A percentile compares a stretch with the other conserved stretches of the same genome.
Evolutionary conservation across 352 stramenopile species (phyloP).

Genomic region (Peronospora farinosa): DNA sequence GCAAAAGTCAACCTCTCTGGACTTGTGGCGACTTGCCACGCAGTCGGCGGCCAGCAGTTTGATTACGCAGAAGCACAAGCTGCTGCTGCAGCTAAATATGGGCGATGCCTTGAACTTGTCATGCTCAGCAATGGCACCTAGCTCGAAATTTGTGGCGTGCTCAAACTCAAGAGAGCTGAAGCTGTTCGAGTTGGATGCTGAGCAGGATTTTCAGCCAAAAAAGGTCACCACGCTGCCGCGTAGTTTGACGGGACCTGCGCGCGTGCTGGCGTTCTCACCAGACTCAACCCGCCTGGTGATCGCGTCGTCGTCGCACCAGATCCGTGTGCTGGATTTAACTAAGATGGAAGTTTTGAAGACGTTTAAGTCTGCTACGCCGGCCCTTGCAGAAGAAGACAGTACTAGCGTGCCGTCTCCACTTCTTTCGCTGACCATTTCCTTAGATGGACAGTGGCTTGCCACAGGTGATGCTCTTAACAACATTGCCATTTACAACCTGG

Average conservation of each 20-base stretch:
- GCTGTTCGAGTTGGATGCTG: conserved; percentile 73
- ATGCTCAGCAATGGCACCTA: conserved; percentile 76
- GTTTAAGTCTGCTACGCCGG: conserved; percentile 38
- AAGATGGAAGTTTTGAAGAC: conserved; percentile 74
- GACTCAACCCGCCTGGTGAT: conserved; percentile 74
- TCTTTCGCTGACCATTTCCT: conserved; percentile 66
- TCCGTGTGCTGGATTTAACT: conserved; percentile 66
- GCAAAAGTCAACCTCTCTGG: conserved; percentile 62
- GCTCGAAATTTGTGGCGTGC: conserved; percentile 82
- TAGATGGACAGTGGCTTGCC: conserved; percentile 76
- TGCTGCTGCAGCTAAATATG: conserved; percentile 80
- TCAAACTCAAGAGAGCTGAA: conserved; percentile 83
- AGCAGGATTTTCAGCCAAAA: conserved; percentile 39
- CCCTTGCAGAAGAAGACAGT: conserved; percentile 10
- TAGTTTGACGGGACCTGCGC: conserved; percentile 40
- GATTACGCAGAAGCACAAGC: conserved; percentile 49
- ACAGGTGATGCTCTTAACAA: conserved; percentile 62
- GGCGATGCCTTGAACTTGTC: conserved; percentile 70
- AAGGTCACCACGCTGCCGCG: conserved; percentile 45
- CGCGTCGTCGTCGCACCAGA: conserved; percentile 52
- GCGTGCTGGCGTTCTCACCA: conserved; percentile 67
- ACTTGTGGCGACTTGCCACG: conserved; percentile 63
- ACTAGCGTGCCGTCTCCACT: conserved; percentile 34
- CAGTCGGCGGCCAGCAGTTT: conserved; percentile 21
- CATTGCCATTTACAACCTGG: conserved; percentile 76